These are phyloP conservation scores for Pyropia yezoensis DNA, from an alignment of 23 red algal genomes.

Conservation along the genomic window DNA sequence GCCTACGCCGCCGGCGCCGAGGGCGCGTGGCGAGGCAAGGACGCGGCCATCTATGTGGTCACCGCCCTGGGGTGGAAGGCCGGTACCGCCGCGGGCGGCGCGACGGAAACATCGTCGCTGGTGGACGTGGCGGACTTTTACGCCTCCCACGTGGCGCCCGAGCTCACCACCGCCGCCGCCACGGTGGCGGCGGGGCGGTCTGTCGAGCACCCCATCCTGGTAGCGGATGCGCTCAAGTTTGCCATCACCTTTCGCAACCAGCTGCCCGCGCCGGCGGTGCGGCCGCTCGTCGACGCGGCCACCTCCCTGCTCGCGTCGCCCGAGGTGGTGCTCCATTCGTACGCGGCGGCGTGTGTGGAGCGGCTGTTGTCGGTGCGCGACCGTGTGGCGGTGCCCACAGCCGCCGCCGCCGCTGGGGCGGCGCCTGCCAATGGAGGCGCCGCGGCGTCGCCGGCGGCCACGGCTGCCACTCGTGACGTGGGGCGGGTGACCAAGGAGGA, in stretches of 20 bases:
- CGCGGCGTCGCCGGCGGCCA: background rate
- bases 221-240: constrained; percentile 88
- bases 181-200: constrained; percentile 3
- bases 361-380: constrained; percentile 53
- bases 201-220: constrained; percentile 62
- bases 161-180: constrained; percentile 29
- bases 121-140: constrained; percentile 78
- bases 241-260: constrained; percentile 84
- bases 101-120: constrained; percentile 58
- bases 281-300: constrained; percentile 11
- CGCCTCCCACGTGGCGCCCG: constrained; percentile 44
- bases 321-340: constrained; percentile 68
- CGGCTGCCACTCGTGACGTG: background rate
- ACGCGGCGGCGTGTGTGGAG: constrained; percentile 86
- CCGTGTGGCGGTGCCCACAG: background rate
- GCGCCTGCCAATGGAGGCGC: constrained; percentile 12
- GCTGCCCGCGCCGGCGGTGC: constrained; percentile 31
- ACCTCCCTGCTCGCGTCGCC: constrained; percentile 38
- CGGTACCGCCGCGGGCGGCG: constrained; percentile 65
- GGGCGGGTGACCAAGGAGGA: constrained; percentile 31
- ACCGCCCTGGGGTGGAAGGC: constrained; percentile 90
- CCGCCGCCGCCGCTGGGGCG: background rate
- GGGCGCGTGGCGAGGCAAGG: constrained; percentile 74
- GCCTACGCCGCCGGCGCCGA: constrained; percentile 15
- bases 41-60: constrained; percentile 83